These are phyloP conservation scores for Mercurialis annua DNA, from an alignment of 345 rosid species.

Conservation along the genomic window DNA sequence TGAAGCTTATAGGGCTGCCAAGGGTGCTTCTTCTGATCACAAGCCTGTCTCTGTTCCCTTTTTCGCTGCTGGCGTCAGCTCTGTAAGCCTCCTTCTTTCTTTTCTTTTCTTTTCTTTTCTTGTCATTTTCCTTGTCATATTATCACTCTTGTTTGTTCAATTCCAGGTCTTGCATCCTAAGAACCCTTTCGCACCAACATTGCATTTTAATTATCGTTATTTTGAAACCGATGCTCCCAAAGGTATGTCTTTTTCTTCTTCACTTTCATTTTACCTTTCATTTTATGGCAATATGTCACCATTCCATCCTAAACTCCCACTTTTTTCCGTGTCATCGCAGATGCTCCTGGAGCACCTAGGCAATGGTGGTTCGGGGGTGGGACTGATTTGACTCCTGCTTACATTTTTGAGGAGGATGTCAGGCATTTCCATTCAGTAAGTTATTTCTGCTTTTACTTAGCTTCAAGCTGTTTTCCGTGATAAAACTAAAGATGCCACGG, in stretches of 20 bases:
- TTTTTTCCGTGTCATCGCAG: conserved; percentile 28
- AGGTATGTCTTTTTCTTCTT: conserved; percentile 37
- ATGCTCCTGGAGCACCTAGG: conserved; percentile 91
- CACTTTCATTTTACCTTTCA: no score
- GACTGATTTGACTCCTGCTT: conserved; percentile 98
- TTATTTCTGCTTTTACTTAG: neutral
- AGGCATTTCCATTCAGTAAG: conserved; percentile 88
- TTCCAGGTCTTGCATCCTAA: conserved; percentile 71
- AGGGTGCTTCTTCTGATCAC: conserved; percentile 57
- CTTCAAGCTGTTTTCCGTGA: neutral
- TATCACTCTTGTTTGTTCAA: neutral
- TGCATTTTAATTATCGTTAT: conserved; percentile 79
- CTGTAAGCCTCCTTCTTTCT: conserved; percentile 39
- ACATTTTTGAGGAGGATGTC: conserved; percentile 93
- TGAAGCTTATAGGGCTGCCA: conserved; percentile 97
- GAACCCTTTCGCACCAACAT: conserved; percentile 93
- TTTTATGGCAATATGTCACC: neutral
- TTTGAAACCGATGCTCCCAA: conserved; percentile 82
- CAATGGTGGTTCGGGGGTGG: conserved; percentile 99
- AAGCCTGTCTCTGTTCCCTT: conserved; percentile 83
- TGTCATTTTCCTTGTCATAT: neutral
- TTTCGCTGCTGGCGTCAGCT: conserved; percentile 97
- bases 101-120: neutral
- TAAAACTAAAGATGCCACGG: no score
- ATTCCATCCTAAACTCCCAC: no score